These are phyloP conservation scores for Solanum infundibuliforme DNA, from an alignment of 257 asterid genomes.

Conservation along the genomic window DNA sequence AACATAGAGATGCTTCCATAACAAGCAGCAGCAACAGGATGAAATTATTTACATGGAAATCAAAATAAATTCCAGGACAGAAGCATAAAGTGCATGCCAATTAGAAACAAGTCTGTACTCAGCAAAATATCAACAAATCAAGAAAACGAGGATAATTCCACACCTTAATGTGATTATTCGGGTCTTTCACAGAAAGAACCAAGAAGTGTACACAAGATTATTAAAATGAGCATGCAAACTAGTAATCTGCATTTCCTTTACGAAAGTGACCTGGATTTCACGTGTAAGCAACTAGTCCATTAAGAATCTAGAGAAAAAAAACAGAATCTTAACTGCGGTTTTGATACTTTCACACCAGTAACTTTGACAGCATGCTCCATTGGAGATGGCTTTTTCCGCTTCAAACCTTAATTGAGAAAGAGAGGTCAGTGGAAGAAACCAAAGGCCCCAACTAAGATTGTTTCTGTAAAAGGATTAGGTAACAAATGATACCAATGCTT, in stretches of 20 bases:
- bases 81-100: background rate
- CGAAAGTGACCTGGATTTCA: background rate
- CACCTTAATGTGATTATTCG: background rate
- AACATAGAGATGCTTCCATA: background rate
- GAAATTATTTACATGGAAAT: background rate
- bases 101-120: background rate
- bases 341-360: slow-evolving; percentile 46
- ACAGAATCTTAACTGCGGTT: slow-evolving; percentile 62
- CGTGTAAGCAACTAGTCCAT: background rate
- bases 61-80: background rate
- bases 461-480: background rate
- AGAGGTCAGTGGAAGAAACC: background rate
- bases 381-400: slow-evolving; percentile 73
- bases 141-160: background rate
- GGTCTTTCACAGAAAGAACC: background rate
- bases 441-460: background rate
- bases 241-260: background rate
- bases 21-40: background rate
- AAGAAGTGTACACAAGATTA: background rate
- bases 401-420: slow-evolving; percentile 51
- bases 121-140: background rate
- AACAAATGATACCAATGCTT: slow-evolving; percentile 48
- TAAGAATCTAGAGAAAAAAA: background rate
- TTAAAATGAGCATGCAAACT: background rate
- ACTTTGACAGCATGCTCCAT: slow-evolving; percentile 59